Percentiles rank a stretch among this genome's conserved stretches.
Conservation (phyloP, 495 filamentous ascomycete genomes). For the Penicillium atrosanguineum region DNA sequence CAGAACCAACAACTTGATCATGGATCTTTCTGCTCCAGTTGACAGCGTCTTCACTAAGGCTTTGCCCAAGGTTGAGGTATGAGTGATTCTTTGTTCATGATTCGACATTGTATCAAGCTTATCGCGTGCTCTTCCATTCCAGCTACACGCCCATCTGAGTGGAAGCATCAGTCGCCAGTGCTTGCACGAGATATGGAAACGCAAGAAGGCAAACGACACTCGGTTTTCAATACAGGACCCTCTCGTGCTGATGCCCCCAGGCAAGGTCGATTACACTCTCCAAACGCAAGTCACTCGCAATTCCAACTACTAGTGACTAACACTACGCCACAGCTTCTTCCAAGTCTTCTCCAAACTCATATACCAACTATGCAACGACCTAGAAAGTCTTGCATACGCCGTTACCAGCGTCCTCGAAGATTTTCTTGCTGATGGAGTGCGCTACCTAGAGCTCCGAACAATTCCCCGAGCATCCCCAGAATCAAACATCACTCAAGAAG, state of each 20-base stretch:
- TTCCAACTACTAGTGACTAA: neutral
- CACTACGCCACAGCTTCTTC: slow-evolving; percentile 57
- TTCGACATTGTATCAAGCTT: neutral
- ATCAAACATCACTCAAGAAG: slow-evolving; percentile 52
- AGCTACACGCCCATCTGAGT: slow-evolving; percentile 83
- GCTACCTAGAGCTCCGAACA: slow-evolving; percentile 79
- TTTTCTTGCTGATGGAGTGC: slow-evolving; percentile 70
- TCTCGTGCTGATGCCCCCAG: slow-evolving; percentile 61
- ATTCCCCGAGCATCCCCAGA: slow-evolving; percentile 64
- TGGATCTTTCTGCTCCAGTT: slow-evolving; percentile 29
- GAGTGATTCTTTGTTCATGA: neutral
- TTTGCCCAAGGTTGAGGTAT: slow-evolving; percentile 44
- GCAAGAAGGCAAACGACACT: slow-evolving; percentile 51
- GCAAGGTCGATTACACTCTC: slow-evolving; percentile 69
- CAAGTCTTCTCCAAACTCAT: slow-evolving; percentile 76
- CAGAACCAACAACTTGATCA: slow-evolving; percentile 2
- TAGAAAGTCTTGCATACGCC: slow-evolving; percentile 54
- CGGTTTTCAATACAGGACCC: slow-evolving; percentile 61
- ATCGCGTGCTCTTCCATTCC: slow-evolving; percentile 1
- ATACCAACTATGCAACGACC: slow-evolving; percentile 65
- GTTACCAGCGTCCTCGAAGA: slow-evolving; percentile 67
- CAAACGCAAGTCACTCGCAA: slow-evolving; percentile 51
- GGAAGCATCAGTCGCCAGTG: slow-evolving; percentile 75
- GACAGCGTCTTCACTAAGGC: slow-evolving; percentile 30
- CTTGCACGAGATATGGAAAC: slow-evolving; percentile 72